A percentile compares a stretch with the other conserved stretches of the same genome.
These are phyloP conservation scores for Cydonia oblonga DNA, from an alignment of 331 rosid species.

Conservation along the genomic window DNA sequence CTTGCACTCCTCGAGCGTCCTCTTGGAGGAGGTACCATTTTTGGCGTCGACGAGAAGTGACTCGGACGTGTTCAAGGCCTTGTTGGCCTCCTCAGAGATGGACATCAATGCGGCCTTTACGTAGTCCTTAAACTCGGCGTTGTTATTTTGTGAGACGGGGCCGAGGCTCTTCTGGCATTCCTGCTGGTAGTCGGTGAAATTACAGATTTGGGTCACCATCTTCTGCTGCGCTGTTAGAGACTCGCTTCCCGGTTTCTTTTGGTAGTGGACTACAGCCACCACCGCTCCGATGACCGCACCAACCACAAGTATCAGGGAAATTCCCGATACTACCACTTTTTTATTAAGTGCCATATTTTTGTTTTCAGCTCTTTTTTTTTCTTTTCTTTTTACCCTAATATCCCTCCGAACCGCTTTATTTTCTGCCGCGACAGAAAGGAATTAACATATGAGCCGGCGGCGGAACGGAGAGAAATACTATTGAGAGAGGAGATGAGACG, in stretches of 20 bases:
- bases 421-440: not conserved
- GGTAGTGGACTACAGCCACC: constrained; percentile 19
- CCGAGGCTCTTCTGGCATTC: constrained; percentile 28
- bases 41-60: constrained; percentile 11
- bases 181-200: constrained; percentile 18
- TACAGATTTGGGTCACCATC: constrained; percentile 14
- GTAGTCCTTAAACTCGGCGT: constrained; percentile 24
- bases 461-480: not conserved
- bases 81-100: constrained; percentile 20
- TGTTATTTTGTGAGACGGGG: constrained; percentile 14
- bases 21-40: constrained; percentile 7
- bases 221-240: constrained; percentile 3
- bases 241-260: not conserved
- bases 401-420: constrained; percentile 1
- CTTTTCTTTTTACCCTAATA: not conserved
- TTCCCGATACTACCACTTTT: constrained; percentile 19
- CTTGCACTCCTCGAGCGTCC: constrained; percentile 50
- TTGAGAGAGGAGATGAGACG: not conserved
- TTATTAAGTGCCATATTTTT: constrained; percentile 15
- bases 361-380: not conserved
- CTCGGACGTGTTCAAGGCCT: constrained; percentile 41
- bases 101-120: constrained; percentile 19
- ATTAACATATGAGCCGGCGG: not conserved
- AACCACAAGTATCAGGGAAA: constrained; percentile 43
- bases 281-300: constrained; percentile 39